phyloP scores from a whole-genome alignment of 1,139 yeast species.

The Hyphopichia pseudoburtonii region DNA sequence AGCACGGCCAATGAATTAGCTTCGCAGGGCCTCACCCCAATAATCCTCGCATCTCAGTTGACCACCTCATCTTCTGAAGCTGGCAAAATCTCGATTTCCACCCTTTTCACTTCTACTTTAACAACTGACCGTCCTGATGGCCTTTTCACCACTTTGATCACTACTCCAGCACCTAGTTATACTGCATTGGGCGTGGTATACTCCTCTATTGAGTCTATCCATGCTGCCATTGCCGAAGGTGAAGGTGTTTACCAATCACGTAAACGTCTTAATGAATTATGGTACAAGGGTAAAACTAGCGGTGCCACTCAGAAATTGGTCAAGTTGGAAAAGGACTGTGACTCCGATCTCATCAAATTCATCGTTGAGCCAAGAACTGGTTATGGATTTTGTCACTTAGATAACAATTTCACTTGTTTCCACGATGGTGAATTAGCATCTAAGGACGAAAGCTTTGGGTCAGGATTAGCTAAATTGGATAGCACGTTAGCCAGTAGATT shows the following conservation, averaged over 20 bases:
- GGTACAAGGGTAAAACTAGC: constrained; percentile 95
- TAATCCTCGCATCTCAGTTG: constrained; percentile 42
- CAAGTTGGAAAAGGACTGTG: constrained; percentile 78
- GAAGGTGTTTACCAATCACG: constrained; percentile 96
- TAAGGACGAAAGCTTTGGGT: constrained; percentile 45
- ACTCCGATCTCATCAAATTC: constrained; percentile 84
- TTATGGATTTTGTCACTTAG: constrained; percentile 89
- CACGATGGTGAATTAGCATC: constrained; percentile 36
- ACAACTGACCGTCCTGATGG: constrained; percentile 87
- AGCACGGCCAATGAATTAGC: constrained; percentile 31
- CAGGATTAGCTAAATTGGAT: constrained; percentile 68
- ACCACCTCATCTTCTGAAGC: constrained; percentile 37
- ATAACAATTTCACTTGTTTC: constrained; percentile 74
- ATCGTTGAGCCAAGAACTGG: constrained; percentile 75
- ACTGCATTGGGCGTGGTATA: constrained; percentile 85
- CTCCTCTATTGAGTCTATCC: constrained; percentile 78
- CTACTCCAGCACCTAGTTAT: constrained; percentile 53
- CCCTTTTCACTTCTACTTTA: constrained; percentile 54
- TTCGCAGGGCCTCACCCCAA: constrained; percentile 44
- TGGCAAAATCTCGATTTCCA: constrained; percentile 46
- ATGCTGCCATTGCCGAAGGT: constrained; percentile 75
- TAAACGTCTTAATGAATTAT: constrained; percentile 72
- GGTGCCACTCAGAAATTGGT: constrained; percentile 87
- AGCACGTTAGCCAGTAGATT: constrained; percentile 56
- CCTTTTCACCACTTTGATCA: constrained; percentile 79